These are phyloP conservation scores for Cutaneotrichosporon spelunceum DNA, from an alignment of 1,284 basidiomycete species.

Conservation along the genomic window DNA sequence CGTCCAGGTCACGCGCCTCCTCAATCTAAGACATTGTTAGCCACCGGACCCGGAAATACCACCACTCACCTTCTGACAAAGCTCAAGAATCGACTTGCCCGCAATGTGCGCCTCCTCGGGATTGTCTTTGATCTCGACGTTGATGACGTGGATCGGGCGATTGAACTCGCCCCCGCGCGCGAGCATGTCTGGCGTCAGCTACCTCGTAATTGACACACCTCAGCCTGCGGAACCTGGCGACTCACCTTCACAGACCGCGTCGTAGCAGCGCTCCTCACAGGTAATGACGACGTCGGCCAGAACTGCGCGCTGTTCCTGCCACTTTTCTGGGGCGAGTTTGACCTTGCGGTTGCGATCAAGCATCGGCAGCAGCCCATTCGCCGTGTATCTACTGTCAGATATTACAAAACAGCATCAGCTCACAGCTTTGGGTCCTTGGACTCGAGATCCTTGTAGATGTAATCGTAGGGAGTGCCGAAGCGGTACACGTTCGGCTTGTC, in stretches of 20 bases:
- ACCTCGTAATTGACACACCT: constrained; percentile 3
- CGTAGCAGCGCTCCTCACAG: constrained; percentile 98
- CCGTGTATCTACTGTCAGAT: constrained; percentile 66
- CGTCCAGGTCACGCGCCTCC: constrained; percentile 76
- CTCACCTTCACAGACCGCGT: constrained; percentile 95
- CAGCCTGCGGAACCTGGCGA: constrained; percentile 5
- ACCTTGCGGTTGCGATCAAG: constrained; percentile 90
- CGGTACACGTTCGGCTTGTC: constrained; percentile 97
- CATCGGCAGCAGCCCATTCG: constrained; percentile 96
- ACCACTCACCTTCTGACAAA: constrained; percentile 75
- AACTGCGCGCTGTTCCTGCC: constrained; percentile 79
- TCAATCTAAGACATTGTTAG: constrained; percentile 69
- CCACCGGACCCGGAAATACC: neutral
- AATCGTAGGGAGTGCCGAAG: constrained; percentile 97
- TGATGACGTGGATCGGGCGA: constrained; percentile 91
- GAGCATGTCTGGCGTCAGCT: constrained; percentile 67
- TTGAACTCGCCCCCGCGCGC: constrained; percentile 86
- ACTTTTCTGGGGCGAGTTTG: constrained; percentile 90
- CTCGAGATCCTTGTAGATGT: constrained; percentile 90
- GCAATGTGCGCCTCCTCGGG: constrained; percentile 97
- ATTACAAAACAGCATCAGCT: constrained; percentile 43
- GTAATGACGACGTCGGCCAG: constrained; percentile 96
- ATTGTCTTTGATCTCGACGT: constrained; percentile 98
- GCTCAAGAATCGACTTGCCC: constrained; percentile 88
- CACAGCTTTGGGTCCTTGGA: constrained; percentile 80